Base-by-base conservation (phyloP, 352 stramenopile genomes). In the Phytophthora multivora region DNA sequence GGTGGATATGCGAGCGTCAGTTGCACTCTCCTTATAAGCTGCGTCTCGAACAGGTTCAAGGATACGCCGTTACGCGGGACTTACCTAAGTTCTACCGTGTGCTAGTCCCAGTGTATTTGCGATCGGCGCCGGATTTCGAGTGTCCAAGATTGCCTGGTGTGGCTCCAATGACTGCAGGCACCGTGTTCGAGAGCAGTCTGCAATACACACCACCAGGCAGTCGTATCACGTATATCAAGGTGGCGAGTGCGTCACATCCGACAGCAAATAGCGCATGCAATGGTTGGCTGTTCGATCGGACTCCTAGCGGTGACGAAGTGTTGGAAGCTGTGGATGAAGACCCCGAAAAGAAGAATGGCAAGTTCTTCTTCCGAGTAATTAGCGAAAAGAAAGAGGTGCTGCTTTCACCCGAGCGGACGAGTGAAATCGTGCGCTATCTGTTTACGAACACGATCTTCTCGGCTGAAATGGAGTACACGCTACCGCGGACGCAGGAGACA, bases 301-400 rank as follows among this genome's bases (percentile, higher is more conserved):
- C 81, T 0, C 79, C 77, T 8, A 83, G 72, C 25, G 79, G 80
- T 10, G 83, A 92, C 51, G 75, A 83, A 39, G 77, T 92, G 12
- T 62, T 92, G 2, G 83, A 92, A 33, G 75, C 80, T 19, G 71
- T 91, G 51, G 75, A 89, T 53, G 76, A 91, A 64, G 81, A 90
- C 30, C 79, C 80, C 2, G 83, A 90, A 53, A 89, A 90, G 63
- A 88, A 89, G 61, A 83, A 88, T 41, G 86, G 86, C 65, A 89
- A 86, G 50, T 94, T 92, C 53, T 94, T 85, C 59, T 94, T 87
- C 61, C 81, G 86, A 16, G 79, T 91, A n/a, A 31, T 88, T 10
- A 73, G 61, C 19, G 75, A 80, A 18, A 88, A 84, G 61, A 92
- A 90, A 49, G 69, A 90, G 28, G 86, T 94, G 16, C 58, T 94